A percentile compares a stretch with the other conserved stretches of the same genome.
These are phyloP conservation scores for Stramenopiles sp. DNA, from an alignment of 352 stramenopile genomes.

Conservation along the genomic window DNA sequence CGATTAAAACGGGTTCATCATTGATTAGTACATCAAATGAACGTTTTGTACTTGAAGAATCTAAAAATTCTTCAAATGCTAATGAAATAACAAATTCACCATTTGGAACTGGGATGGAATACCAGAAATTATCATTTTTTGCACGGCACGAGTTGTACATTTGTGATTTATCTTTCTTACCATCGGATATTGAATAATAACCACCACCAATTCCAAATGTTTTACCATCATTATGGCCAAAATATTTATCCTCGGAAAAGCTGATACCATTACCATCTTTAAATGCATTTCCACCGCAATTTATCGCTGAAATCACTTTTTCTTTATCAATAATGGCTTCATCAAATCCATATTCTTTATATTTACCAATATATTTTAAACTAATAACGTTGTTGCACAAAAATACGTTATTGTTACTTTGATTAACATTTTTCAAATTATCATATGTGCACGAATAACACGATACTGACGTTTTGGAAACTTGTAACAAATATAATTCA, in stretches of 20 bases:
- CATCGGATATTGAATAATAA: background rate
- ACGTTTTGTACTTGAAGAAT: background rate
- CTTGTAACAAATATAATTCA: background rate
- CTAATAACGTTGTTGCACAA: background rate
- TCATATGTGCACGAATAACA: background rate
- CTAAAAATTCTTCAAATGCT: background rate
- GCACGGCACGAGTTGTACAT: background rate
- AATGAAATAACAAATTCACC: background rate
- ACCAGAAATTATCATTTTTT: background rate
- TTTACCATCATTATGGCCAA: background rate
- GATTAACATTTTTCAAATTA: background rate
- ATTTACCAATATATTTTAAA: background rate
- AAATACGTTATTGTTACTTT: background rate
- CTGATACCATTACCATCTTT: background rate
- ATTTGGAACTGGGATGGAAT: slow-evolving; percentile 6
- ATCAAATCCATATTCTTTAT: background rate
- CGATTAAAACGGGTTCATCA: background rate
- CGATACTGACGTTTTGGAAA: background rate
- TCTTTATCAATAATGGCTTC: background rate
- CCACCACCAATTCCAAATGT: background rate
- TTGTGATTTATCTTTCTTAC: background rate
- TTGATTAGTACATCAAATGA: background rate
- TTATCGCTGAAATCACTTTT: background rate
- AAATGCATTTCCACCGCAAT: background rate
- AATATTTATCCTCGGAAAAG: slow-evolving; percentile 8